These are phyloP conservation scores for Obba rivulosa DNA, from an alignment of 768 basidiomycete species.

Conservation along the genomic window DNA sequence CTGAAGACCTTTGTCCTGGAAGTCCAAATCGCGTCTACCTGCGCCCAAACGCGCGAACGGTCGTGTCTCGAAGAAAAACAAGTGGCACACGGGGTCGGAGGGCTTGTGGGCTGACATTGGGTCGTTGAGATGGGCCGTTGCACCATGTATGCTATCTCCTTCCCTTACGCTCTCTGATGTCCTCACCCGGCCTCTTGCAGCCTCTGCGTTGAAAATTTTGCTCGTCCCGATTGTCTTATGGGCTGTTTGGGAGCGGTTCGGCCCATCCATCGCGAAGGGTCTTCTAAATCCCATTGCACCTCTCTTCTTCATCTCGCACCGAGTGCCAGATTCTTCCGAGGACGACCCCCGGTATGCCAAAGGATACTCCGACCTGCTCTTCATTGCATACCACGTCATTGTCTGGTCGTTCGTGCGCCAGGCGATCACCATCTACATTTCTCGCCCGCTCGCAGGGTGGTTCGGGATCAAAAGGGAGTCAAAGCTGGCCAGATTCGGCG, in stretches of 20 bases:
- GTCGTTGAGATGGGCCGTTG: constrained; percentile 63
- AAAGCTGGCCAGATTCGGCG: constrained; percentile 83
- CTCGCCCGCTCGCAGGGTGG: constrained; percentile 59
- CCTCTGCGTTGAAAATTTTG: constrained; percentile 62
- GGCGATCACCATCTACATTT: constrained; percentile 56
- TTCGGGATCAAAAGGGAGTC: constrained; percentile 61
- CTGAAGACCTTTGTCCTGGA: constrained; percentile 15
- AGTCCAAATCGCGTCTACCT: background rate
- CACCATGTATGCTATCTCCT: constrained; percentile 53
- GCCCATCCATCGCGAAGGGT: constrained; percentile 40
- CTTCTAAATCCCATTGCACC: constrained; percentile 68
- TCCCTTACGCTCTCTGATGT: background rate
- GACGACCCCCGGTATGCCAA: constrained; percentile 66
- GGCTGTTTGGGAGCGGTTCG: constrained; percentile 55
- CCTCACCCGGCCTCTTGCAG: constrained; percentile 28
- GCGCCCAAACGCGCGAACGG: background rate
- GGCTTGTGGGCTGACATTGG: too few species aligned
- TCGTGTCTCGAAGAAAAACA: constrained; percentile 1
- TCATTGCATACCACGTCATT: constrained; percentile 78
- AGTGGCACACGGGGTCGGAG: constrained; percentile 18
- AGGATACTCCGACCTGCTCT: constrained; percentile 67
- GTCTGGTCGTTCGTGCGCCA: constrained; percentile 90
- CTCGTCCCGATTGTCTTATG: constrained; percentile 55
- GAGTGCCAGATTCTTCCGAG: constrained; percentile 42
- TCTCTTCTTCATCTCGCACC: constrained; percentile 68